Percentiles rank a stretch among this genome's conserved stretches.
These are phyloP conservation scores for Begonia masoniana DNA, from an alignment of 306 rosid species.

Conservation along the genomic window DNA sequence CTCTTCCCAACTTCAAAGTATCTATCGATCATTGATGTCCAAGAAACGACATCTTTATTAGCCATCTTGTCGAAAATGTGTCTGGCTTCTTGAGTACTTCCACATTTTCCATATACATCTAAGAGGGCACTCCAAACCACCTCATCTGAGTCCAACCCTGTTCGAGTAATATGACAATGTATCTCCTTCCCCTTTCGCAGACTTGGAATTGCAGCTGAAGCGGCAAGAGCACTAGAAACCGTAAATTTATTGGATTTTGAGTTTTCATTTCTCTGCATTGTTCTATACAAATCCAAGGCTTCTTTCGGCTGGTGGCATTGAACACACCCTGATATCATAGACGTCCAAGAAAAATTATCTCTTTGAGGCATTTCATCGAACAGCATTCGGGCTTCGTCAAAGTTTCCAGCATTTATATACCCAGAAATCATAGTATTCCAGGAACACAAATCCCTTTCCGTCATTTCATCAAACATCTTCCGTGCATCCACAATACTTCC, in stretches of 20 bases:
- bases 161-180: conserved; percentile 38
- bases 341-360: conserved; percentile 59
- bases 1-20: conserved; percentile 46
- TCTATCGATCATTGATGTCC: conserved; percentile 54
- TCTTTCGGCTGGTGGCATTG: conserved; percentile 26
- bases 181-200: conserved; percentile 49
- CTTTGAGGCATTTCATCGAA: conserved; percentile 50
- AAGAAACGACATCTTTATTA: conserved; percentile 38
- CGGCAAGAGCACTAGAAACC: conserved; percentile 37
- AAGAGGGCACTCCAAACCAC: conserved; percentile 58
- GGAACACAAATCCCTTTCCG: conserved; percentile 44
- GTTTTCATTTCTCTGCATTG: conserved; percentile 29
- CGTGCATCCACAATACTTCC: conserved; percentile 44
- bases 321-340: conserved; percentile 39
- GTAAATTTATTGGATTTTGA: conserved; percentile 40
- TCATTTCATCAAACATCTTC: conserved; percentile 45
- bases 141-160: conserved; percentile 40
- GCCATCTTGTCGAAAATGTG: conserved; percentile 39
- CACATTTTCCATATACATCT: conserved; percentile 58
- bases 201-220: conserved; percentile 39
- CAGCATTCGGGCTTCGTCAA: conserved; percentile 38
- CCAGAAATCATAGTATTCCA: conserved; percentile 65
- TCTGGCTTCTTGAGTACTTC: conserved; percentile 48
- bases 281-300: conserved; percentile 41
- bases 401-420: conserved; percentile 30